Evolutionary conservation across 768 basidiomycete species (phyloP), one percentile per base, ranked within the genome.

Genomic region (Scleroderma bovista): DNA sequence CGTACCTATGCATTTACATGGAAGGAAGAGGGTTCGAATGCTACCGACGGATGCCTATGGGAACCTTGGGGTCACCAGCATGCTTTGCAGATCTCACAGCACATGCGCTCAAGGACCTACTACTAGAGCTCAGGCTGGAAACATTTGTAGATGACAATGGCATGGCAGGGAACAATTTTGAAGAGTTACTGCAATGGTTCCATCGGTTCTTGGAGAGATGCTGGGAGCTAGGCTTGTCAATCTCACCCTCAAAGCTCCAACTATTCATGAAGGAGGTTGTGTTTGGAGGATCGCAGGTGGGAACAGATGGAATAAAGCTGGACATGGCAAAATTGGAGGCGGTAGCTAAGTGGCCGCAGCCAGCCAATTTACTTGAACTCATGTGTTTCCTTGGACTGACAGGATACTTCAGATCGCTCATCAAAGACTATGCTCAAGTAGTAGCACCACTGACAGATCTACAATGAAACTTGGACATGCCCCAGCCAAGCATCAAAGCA

Each of bases 131-230:
- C 1, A 41, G 52, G 0, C 33, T 72, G 16, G 69, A 73, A 43
- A 48, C 68, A 6, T 74, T 72, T 16, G 68, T 76, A 0, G 72
- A 76, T 38, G 68, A 77, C 47, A 64, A 70, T 0, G 69, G 62
- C 0, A 36, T 61, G 5, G 62, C 66, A 16, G 66, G 55, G 0
- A 63, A 74, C 54, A 44, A 37, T 0, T 73, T 75, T 46, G 57
- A 63, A 1, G 57, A 57, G 17, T 54, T 55, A 23, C 24, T 71
- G 29, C 19, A 1, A 3, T 59, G 65, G 1, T 45, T 75, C 6
- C 22, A 23, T 0, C 46, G 73, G 9, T 57, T 76, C 11, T 36
- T 22, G 0, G 29, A 23, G 2, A 19, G 37, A 20, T 39, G 37
- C 11, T n/a, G 17, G 2, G 37, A 39, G 17, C n/a, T 29, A 2